Evolutionary conservation across 805 yeast species (phyloP).

Genomic region (Saturnispora bothae): DNA sequence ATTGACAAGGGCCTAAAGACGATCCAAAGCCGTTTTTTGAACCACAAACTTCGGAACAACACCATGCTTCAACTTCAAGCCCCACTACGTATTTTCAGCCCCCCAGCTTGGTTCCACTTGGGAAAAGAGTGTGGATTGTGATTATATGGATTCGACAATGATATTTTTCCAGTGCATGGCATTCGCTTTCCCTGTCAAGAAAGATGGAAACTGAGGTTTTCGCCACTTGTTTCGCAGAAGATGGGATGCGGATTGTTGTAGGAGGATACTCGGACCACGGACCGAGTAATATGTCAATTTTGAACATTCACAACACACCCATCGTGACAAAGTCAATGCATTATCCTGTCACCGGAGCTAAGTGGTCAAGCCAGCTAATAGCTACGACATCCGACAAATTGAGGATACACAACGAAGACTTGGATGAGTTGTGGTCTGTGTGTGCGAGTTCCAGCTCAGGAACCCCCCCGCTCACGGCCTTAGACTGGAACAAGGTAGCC

Average conservation of each 20-base stretch:
- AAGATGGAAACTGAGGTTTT: slow-evolving; percentile 5
- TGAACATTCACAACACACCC: slow-evolving; percentile 34
- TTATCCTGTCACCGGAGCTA: slow-evolving; percentile 61
- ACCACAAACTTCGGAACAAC: no score
- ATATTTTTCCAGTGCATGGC: no score
- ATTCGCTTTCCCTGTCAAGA: neutral
- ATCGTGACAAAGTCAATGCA: slow-evolving; percentile 38
- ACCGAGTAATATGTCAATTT: neutral
- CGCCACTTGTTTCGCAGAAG: slow-evolving; percentile 2
- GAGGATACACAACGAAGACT: slow-evolving; percentile 33
- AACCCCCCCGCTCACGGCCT: slow-evolving; percentile 79
- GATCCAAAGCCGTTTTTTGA: no score
- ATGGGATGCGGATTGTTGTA: slow-evolving; percentile 3
- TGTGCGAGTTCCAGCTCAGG: slow-evolving; percentile 3
- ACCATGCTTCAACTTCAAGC: no score
- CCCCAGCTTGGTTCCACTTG: no score
- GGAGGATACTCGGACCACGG: slow-evolving; percentile 6
- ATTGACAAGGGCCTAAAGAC: no score
- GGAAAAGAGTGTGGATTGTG: no score
- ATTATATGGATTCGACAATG: no score
- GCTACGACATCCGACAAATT: slow-evolving; percentile 68
- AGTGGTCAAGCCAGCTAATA: slow-evolving; percentile 59
- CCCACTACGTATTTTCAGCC: no score
- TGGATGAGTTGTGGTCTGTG: slow-evolving; percentile 4
- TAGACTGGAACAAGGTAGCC: slow-evolving; percentile 81